These are phyloP conservation scores for Neurospora sp. DNA, from an alignment of 495 filamentous ascomycete species.

Conservation along the genomic window DNA sequence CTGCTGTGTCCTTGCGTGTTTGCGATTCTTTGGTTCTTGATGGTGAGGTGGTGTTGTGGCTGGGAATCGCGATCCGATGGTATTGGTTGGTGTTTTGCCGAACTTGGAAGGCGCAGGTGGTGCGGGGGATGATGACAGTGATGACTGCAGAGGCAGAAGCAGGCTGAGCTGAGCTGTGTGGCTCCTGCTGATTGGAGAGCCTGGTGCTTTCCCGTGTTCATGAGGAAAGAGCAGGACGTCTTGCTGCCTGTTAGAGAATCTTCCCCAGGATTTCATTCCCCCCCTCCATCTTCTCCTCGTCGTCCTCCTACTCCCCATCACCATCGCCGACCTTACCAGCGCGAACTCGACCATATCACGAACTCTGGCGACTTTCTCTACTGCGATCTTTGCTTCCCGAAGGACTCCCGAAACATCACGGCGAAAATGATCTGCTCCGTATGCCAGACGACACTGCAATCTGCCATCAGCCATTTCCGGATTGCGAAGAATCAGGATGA, in stretches of 20 bases:
- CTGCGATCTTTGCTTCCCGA: not conserved
- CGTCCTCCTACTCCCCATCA: not conserved
- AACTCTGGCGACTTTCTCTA: not conserved
- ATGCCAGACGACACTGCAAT: not conserved
- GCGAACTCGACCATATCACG: not conserved
- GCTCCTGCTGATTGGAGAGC: not conserved
- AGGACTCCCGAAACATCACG: not conserved
- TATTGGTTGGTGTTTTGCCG: not conserved
- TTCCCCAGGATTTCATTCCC: not conserved
- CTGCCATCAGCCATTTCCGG: not conserved
- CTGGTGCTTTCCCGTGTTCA: not conserved
- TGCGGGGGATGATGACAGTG: not conserved
- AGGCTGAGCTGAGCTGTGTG: not conserved
- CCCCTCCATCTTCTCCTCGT: not conserved
- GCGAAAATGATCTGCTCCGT: not conserved
- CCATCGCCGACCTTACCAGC: not conserved
- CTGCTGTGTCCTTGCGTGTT: not conserved
- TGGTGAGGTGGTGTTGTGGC: not conserved
- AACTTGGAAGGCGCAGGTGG: not conserved
- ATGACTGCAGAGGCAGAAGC: not conserved
- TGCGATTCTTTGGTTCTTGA: not conserved
- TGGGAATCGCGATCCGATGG: not conserved
- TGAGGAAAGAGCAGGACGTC: not conserved
- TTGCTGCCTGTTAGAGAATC: not conserved
- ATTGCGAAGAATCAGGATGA: not conserved